A percentile compares a stretch with the other conserved stretches of the same genome.
These are phyloP conservation scores for Calonectria leucothoes DNA, from an alignment of 2,329 filamentous ascomycete species.

Conservation along the genomic window DNA sequence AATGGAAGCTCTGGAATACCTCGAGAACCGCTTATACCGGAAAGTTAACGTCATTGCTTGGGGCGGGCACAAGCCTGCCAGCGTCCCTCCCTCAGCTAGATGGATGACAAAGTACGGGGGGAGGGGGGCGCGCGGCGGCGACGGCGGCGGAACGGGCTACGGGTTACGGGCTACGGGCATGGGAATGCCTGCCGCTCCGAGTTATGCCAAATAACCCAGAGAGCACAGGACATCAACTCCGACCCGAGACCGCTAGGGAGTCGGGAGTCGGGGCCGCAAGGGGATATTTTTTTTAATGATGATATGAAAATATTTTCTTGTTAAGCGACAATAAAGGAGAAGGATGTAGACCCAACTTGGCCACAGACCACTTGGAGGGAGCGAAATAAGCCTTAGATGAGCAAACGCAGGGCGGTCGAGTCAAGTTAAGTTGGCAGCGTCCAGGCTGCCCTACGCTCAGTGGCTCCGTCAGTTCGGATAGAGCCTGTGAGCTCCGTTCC, in stretches of 20 bases:
- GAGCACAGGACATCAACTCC: conserved; percentile 27
- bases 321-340: conserved; percentile 12
- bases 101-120: conserved; percentile 33
- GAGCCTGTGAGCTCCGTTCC: conserved; percentile 8
- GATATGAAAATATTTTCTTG: too few species aligned
- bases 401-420: conserved; percentile 18
- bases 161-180: conserved; percentile 25
- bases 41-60: conserved; percentile 37
- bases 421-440: conserved; percentile 8
- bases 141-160: conserved; percentile 17
- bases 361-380: conserved; percentile 21
- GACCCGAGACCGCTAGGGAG: conserved; percentile 32
- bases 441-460: not conserved
- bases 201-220: conserved; percentile 35
- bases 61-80: conserved; percentile 27
- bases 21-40: not conserved
- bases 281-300: not conserved
- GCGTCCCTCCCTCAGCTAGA: conserved; percentile 28
- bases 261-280: not conserved
- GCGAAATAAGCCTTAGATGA: not conserved
- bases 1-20: not conserved
- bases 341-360: conserved; percentile 2
- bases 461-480: conserved; percentile 7
- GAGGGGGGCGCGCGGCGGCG: too few species aligned
- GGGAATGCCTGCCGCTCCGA: conserved; percentile 36